Base-by-base conservation (phyloP, 2,329 filamentous ascomycete species). In the Aspergillus pseudotamarii region DNA sequence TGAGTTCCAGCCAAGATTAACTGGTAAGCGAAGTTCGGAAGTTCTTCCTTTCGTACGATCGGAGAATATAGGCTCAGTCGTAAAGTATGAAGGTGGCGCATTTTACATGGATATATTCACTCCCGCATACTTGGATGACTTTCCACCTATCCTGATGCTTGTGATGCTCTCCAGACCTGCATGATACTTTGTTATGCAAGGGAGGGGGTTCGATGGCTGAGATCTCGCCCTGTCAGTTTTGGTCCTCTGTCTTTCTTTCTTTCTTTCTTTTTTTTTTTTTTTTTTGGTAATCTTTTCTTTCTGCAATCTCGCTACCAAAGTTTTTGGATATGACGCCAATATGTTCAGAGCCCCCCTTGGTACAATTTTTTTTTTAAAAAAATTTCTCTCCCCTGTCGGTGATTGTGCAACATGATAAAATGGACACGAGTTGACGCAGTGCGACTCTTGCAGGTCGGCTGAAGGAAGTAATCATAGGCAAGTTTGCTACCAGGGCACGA, bases 171-270 rank as follows among this genome's bases (percentile, higher is more conserved):
- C 41, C 6, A 28, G 23, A 57, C 6, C 43, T 58, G 30, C 57
- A 58, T 50, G 57, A 50, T 54, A 12, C 32, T 54, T 34, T 23
- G 8, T 26, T 16, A 55, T 55, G 51, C 51, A 55, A 55, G 51
- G 51, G 32, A 34, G 51, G n/a, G 14, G 30, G 16, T 5, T 9
- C 19, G 12, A 23, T 21, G 9, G 45, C 12, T 26, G 23, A 26
- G 45, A 26, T 26, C 11, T 58, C 21, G 4, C 55, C 6, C 16
- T 14, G 14, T 58, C n/a, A 12, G 6, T 53, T 57, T 34, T 28
- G 36, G 12, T n/a, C 38, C 4, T 57, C 36, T 28, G 32, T 57
- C 21, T 21, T 55, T 51, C 41, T 28, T 34, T 46, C 53, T 50
- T n/a, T 32, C 19, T 26, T 19, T 36, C 38, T 54, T 21, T 38